Percentiles rank a stretch among this genome's conserved stretches.
Conservation (phyloP, 2,329 filamentous ascomycete species). For the Scolecobasidium constrictum region DNA sequence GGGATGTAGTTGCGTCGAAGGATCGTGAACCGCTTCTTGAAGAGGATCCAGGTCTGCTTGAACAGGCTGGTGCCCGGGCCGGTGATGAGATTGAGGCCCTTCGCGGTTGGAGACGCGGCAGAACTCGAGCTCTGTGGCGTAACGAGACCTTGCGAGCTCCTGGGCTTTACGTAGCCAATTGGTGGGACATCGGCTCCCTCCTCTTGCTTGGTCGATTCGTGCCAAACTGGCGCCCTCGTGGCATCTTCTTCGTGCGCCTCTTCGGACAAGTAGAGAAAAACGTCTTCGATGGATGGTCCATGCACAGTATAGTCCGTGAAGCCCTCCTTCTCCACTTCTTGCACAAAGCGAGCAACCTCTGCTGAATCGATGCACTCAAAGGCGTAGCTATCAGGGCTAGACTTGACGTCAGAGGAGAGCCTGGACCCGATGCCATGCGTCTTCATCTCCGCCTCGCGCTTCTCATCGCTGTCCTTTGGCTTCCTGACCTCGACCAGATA, state of each 20-base stretch:
- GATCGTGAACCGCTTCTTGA: slow-evolving; percentile 67
- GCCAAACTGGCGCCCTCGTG: not conserved
- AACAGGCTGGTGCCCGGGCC: slow-evolving; percentile 59
- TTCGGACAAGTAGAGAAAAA: slow-evolving; percentile 71
- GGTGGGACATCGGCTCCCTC: not conserved
- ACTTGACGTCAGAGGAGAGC: slow-evolving; percentile 27
- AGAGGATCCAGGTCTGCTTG: slow-evolving; percentile 62
- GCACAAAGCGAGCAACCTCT: slow-evolving; percentile 61
- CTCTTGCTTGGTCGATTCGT: not conserved
- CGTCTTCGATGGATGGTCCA: slow-evolving; percentile 84
- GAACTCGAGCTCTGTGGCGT: slow-evolving; percentile 4
- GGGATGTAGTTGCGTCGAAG: slow-evolving; percentile 69
- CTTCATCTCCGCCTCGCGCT: slow-evolving; percentile 1
- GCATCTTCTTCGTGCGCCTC: slow-evolving; percentile 16
- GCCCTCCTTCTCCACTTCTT: slow-evolving; percentile 52
- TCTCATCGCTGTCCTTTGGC: slow-evolving; percentile 31
- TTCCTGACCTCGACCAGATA: slow-evolving; percentile 70
- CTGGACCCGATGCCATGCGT: slow-evolving; percentile 5
- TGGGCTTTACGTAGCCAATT: not conserved
- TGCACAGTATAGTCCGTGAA: slow-evolving; percentile 74
- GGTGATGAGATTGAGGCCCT: slow-evolving; percentile 42
- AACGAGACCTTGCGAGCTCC: not conserved
- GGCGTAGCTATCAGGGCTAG: slow-evolving; percentile 30
- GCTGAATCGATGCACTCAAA: slow-evolving; percentile 62
- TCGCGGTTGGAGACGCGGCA: slow-evolving; percentile 15